A percentile compares a stretch with the other conserved stretches of the same genome.
Evolutionary conservation across 225 moss, liverwort and hornwort species (phyloP).

Genomic region (Takakia lepidozioides): DNA sequence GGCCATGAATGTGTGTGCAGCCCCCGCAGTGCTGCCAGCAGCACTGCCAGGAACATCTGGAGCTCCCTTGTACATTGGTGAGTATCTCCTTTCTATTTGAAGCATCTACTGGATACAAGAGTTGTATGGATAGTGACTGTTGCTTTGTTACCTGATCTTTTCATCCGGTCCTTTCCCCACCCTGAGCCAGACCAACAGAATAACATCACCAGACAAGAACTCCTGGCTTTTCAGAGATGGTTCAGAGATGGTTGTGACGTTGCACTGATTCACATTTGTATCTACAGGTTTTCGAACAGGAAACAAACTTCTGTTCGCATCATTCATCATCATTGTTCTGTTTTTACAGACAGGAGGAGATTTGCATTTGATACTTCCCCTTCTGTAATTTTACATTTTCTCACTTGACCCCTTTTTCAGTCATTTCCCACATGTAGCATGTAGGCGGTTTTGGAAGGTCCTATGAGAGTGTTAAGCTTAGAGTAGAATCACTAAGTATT

Average conservation of each 20-base stretch:
- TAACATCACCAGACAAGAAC: neutral
- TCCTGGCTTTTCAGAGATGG: neutral
- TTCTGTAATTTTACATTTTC: no score
- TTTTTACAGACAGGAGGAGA: constrained; percentile 12
- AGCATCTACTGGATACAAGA: no score
- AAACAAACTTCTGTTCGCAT: constrained; percentile 14
- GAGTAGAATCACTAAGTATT: no score
- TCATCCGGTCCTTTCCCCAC: neutral
- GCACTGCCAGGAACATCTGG: constrained; percentile 41
- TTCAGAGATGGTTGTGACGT: neutral
- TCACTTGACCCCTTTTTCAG: no score
- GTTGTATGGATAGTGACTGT: neutral
- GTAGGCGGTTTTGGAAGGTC: no score
- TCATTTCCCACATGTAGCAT: no score
- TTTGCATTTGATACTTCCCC: constrained; percentile 2
- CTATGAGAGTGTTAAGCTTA: no score
- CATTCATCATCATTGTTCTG: constrained; percentile 16
- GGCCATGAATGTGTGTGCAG: constrained; percentile 20
- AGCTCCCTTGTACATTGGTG: constrained; percentile 21
- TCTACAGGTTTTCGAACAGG: constrained; percentile 16
- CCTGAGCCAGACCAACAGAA: neutral
- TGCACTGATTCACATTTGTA: constrained; percentile 4
- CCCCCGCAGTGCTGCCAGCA: constrained; percentile 50
- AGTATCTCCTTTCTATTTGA: constrained; percentile 6
- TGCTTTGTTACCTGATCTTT: neutral